Evolutionary conservation across 805 yeast species (phyloP), one percentile per base, ranked within the genome.

Genomic region (Candida dajiaensis): DNA sequence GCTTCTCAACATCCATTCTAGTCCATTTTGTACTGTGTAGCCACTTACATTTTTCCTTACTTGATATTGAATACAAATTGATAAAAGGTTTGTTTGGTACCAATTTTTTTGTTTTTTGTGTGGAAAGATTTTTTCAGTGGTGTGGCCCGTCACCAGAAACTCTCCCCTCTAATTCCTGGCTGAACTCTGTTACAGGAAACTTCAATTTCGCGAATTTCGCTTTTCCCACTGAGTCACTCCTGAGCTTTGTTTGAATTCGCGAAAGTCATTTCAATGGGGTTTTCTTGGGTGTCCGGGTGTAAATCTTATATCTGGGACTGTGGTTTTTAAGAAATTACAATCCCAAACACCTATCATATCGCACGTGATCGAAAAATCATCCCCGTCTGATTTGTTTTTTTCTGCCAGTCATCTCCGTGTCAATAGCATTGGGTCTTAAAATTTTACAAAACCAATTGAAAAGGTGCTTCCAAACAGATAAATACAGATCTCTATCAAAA

Each of bases 331-430:
- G 10, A 33, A 33, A n/a, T n/a, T n/a, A n/a, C n/a, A n/a, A n/a
- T 5, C 5, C 20, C 9, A 16, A 16, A 33, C 20, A 19, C 36
- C 36, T 33, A 7, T 15, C 10, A 4, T 4, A 4, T 7, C 3
- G 9, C 47, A 45, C 38, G 47, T 45, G 47, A 45, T 13, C 4
- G 3, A 9, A n/a, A 13, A 4, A 41, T 41, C 9, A 28, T 4
- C 13, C 33, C 10, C 7, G 15, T 31, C 35, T 5, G 15, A 16
- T 7, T 22, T 22, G 8, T 6, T 22, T 22, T 22, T 11, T 11
- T 40, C 47, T 44, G 47, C 29, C 47, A 44, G 36, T 44, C 28
- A 16, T 12, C 3, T 11, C 29, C 16, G 46, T 43, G 40, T 12
- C 42, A 44, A 36, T 36, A 20, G n/a, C 10, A 10, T 9, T 20